Conservation (phyloP, 345 rosid species). For the Salix dunnii region DNA sequence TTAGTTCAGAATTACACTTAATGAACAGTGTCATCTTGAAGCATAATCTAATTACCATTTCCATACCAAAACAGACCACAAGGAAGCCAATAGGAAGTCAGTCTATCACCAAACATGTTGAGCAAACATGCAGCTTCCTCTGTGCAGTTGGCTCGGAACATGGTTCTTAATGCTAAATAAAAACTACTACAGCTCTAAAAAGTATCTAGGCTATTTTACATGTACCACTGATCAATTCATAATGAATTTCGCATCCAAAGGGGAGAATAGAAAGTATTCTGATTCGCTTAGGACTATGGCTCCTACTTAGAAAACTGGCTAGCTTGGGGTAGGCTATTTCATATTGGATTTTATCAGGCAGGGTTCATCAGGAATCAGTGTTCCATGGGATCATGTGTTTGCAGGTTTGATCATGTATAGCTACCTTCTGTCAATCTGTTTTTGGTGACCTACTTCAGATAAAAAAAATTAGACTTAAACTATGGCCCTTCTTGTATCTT, state of each 20-base stretch:
- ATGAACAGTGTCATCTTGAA: not conserved
- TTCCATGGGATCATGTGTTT: not conserved
- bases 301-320: not conserved
- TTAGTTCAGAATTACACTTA: not conserved
- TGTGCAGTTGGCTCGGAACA: not conserved
- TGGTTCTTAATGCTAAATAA: not conserved
- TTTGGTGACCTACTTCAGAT: not conserved
- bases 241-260: not conserved
- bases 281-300: not conserved
- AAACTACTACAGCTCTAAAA: not conserved
- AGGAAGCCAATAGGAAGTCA: not conserved
- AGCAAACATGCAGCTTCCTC: not conserved
- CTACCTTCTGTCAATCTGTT: not conserved
- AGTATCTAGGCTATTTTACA: not conserved
- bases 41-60: not conserved
- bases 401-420: not conserved
- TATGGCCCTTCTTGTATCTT: not conserved
- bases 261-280: not conserved
- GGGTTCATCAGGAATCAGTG: not conserved
- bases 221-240: not conserved
- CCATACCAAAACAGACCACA: not conserved
- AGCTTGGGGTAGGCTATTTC: not conserved
- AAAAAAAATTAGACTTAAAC: not conserved
- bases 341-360: not conserved
- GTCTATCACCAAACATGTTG: not conserved